Evolutionary conservation across 306 rosid genomes (phyloP).

Genomic region (Cucurbita moschata): DNA sequence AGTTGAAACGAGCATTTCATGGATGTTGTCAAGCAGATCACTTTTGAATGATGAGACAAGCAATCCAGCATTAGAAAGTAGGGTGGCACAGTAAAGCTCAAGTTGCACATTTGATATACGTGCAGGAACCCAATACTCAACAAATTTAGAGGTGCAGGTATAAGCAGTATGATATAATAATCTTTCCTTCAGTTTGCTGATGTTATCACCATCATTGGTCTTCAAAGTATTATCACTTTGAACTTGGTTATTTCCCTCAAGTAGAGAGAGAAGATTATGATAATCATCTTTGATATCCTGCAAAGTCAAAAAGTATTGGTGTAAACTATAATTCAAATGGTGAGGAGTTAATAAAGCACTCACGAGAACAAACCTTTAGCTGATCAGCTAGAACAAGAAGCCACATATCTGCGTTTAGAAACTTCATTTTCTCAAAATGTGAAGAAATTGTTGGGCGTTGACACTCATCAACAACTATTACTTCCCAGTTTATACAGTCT

Average conservation of each 20-base stretch:
- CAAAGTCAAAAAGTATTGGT: slow-evolving; percentile 22
- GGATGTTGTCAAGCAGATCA: slow-evolving; percentile 39
- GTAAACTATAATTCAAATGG: slow-evolving; percentile 15
- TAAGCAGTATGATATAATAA: slow-evolving; percentile 33
- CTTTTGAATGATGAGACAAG: slow-evolving; percentile 40
- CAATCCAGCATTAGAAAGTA: slow-evolving; percentile 43
- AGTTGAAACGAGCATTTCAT: slow-evolving; percentile 33
- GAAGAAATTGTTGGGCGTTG: slow-evolving; percentile 28
- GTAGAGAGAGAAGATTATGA: slow-evolving; percentile 31
- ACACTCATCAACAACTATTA: slow-evolving; percentile 39
- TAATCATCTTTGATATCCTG: slow-evolving; percentile 46
- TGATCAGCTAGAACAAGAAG: slow-evolving; percentile 34
- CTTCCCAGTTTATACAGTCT: slow-evolving; percentile 37
- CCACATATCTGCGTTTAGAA: slow-evolving; percentile 27
- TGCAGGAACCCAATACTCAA: slow-evolving; percentile 91
- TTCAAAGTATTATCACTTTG: slow-evolving; percentile 15
- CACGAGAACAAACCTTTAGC: slow-evolving; percentile 39
- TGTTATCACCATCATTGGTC: slow-evolving; percentile 20
- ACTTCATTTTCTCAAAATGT: slow-evolving; percentile 24
- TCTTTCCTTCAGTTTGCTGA: slow-evolving; percentile 42
- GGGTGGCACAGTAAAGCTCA: slow-evolving; percentile 70
- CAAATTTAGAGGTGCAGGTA: slow-evolving; percentile 38
- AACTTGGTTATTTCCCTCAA: slow-evolving; percentile 16
- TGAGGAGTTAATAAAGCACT: slow-evolving; percentile 2
- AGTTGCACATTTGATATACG: slow-evolving; percentile 64